Evolutionary conservation across 2,329 filamentous ascomycete genomes (phyloP), one percentile per base, ranked within the genome.

Genomic region (Teratosphaeriaceae sp.): DNA sequence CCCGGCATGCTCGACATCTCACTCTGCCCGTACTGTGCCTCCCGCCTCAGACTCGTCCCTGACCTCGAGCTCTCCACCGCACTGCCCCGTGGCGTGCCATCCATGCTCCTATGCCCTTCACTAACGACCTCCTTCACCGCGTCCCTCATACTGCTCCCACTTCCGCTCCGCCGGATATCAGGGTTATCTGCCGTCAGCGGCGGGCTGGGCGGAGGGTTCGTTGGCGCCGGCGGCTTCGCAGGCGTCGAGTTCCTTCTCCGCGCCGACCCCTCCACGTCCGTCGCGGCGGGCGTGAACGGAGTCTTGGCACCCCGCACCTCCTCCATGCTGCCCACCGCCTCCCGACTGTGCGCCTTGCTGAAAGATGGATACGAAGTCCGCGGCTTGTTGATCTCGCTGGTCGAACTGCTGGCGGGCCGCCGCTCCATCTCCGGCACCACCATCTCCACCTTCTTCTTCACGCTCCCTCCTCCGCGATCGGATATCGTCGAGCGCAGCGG

Each of bases 281-380:
- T 70, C 9, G 65, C 53, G 30, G 70, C 66, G 11, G 69, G 67
- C 5, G 62, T 55, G 56, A 55, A 44, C 45, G 58, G 50, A n/a
- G n/a, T n/a, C 38, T 53, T 61, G 19, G 58, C 50, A 40, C 59
- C 62, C 20, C 55, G 49, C 12, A 56, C 36, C 13, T 66, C 62
- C 26, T 69, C 68, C 40, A 63, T 71, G 59, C 79, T 82, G 51
- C 79, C 74, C 42, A 95, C 78, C 34, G 80, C 79, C 68, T 96
- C 90, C 65, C 88, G 92, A 72, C 88, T 94, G 64, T 94, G 87
- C 11, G 85, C 85, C 67, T 94, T 96, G 67, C 85, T 92, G 65
- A 94, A 88, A 9, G 76, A 75, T 1, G 88, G 87, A 61, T 95
- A 94, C 5, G 86, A 83, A 31, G 85, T 55, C 49, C 62, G 64